phyloP scores from a whole-genome alignment of 768 basidiomycete genomes.

The Russula compacta region DNA sequence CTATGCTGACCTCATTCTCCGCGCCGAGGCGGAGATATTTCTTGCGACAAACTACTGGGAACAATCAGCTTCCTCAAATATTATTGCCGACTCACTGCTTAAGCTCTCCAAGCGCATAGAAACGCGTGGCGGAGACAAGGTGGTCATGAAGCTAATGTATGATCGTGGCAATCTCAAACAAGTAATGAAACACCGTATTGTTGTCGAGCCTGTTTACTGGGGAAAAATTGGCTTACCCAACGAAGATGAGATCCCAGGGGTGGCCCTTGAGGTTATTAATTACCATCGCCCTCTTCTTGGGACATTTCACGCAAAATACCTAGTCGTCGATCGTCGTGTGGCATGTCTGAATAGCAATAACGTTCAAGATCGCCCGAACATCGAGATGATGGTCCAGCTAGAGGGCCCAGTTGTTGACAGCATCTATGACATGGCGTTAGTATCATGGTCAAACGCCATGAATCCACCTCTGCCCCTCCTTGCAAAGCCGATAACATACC shows the following conservation, averaged over 20 bases:
- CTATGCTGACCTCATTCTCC: conserved; percentile 51
- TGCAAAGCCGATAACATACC: conserved; percentile 25
- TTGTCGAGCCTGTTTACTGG: conserved; percentile 40
- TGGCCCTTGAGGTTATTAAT: conserved; percentile 53
- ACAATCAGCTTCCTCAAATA: conserved; percentile 40
- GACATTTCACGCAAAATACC: conserved; percentile 65
- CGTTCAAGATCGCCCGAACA: conserved; percentile 47
- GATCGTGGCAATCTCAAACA: conserved; percentile 58
- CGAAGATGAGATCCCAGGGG: conserved; percentile 47
- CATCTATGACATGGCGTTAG: conserved; percentile 59
- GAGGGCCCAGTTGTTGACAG: conserved; percentile 64
- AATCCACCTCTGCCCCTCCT: conserved; percentile 38
- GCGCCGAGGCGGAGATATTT: conserved; percentile 55
- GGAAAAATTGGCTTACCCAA: conserved; percentile 41
- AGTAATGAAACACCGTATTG: conserved; percentile 36
- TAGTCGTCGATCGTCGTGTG: conserved; percentile 60
- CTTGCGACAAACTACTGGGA: conserved; percentile 61
- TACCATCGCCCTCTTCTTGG: conserved; percentile 48
- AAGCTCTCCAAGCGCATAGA: conserved; percentile 34
- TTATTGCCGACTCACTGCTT: conserved; percentile 36
- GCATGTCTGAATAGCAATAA: conserved; percentile 61
- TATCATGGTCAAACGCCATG: conserved; percentile 47
- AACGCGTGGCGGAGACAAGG: conserved; percentile 34
- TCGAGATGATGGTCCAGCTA: conserved; percentile 59
- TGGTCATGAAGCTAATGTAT: conserved; percentile 61